Evolutionary conservation across 805 yeast species (phyloP), one percentile per base, ranked within the genome.

Genomic region (Allodekkera sacchari): DNA sequence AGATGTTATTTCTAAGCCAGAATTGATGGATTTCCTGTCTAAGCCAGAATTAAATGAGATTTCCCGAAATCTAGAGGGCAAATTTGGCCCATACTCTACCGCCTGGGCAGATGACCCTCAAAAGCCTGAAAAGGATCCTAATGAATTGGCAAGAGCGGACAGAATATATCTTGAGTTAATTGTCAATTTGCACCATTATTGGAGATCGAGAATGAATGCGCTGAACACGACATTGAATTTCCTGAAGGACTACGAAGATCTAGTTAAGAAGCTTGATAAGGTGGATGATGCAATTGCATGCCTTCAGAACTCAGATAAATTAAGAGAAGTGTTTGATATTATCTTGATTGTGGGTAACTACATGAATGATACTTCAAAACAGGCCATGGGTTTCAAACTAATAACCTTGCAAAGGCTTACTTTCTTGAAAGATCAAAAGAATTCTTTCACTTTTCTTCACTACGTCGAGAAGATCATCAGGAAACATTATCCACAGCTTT

Each of bases 341-440:
- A 89, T 92, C 39, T 63, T 88, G 41, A 78, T 88, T 4, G 92
- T 92, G 31, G 99, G 98, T 37, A 92, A 92, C 54, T 89, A 78
- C 53, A 92, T 92, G 98, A 92, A 94, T 53, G 95, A 87, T 47
- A 64, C 75, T n/a, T 66, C 84, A 3, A 88, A 87, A 46, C 95
- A 87, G 53, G 97, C 96, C 1, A 70, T 73, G 42, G 99, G 99
- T 3, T 94, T 94, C 66, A 81, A 82, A 47, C 63, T 92, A 37
- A 79, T 83, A 27, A 83, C 96, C n/a, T 65, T 92, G 32, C 96
- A 87, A 48, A 64, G 97, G 44, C 66, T 92, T 36, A 83, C 81
- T 20, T 87, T 94, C 44, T 78, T 94, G 59, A 92, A 92, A 52
- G 96, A 89, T 56, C 85, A 81, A 18, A 71, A 77, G 37, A 88